Evolutionary conservation across 2,329 filamentous ascomycete genomes (phyloP).

Genomic region (Venturia pyrina): DNA sequence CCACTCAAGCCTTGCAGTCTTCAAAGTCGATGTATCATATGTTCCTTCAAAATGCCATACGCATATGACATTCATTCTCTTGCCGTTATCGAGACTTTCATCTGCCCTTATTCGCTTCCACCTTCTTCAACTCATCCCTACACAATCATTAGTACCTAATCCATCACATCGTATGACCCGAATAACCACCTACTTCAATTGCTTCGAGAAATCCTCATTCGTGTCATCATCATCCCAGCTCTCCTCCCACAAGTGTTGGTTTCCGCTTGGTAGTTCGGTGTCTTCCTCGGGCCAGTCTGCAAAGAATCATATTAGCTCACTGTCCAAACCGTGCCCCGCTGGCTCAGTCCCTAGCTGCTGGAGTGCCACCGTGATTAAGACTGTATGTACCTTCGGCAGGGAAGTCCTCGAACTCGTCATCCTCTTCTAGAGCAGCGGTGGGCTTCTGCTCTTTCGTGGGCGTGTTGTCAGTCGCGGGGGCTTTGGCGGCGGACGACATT

Average conservation of each 20-base stretch:
- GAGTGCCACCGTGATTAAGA: too few relatives aligned
- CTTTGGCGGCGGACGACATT: slow-evolving; percentile 22
- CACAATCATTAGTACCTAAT: slow-evolving; percentile 18
- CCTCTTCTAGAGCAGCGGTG: slow-evolving; percentile 68
- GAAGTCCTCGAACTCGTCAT: slow-evolving; percentile 99
- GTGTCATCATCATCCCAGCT: slow-evolving; percentile 99
- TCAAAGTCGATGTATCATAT: background rate
- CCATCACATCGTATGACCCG: too few relatives aligned
- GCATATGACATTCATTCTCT: background rate
- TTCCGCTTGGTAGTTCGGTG: slow-evolving; percentile 67
- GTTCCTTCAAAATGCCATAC: background rate
- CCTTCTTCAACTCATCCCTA: slow-evolving; percentile 90
- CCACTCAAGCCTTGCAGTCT: background rate
- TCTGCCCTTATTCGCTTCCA: slow-evolving; percentile 56
- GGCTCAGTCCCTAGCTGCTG: background rate
- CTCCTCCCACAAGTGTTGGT: slow-evolving; percentile 93
- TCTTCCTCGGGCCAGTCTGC: slow-evolving; percentile 85
- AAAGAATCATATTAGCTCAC: slow-evolving; percentile 12
- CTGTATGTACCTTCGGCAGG: slow-evolving; percentile 69
- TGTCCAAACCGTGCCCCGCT: background rate
- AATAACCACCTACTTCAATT: slow-evolving; percentile 65
- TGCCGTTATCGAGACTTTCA: background rate
- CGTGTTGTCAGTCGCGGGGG: slow-evolving; percentile 25
- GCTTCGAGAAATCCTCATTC: slow-evolving; percentile 88
- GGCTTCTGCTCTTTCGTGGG: slow-evolving; percentile 48